Conservation (phyloP, 164 flowering plant species). For the Stephania yunnanensis region DNA sequence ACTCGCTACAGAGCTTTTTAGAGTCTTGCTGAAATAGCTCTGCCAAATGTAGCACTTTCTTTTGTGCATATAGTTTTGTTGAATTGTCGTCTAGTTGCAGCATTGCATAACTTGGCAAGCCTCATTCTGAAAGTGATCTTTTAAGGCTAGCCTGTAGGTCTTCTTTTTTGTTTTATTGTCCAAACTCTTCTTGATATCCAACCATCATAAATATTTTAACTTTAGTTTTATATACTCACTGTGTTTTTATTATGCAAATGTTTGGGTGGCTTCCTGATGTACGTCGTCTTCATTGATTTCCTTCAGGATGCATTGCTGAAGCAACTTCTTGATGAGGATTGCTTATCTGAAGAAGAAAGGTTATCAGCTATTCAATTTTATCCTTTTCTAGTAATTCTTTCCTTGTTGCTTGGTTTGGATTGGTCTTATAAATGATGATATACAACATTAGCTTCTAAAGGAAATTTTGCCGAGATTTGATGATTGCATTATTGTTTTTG, state of each 20-base stretch:
- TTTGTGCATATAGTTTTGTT: not conserved
- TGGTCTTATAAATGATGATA: not conserved
- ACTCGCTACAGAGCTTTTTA: too few relatives aligned
- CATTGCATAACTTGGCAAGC: not conserved
- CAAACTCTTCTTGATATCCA: not conserved
- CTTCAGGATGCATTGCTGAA: slow-evolving; percentile 82
- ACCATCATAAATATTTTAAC: not conserved
- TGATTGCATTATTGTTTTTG: not conserved
- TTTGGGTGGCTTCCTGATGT: not conserved
- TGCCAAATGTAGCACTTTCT: not conserved
- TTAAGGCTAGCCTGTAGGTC: not conserved
- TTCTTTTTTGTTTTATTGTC: not conserved
- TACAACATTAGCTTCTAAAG: not conserved
- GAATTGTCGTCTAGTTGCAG: not conserved
- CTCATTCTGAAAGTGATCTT: not conserved
- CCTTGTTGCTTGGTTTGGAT: not conserved
- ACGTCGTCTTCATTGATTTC: not conserved
- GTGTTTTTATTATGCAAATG: not conserved
- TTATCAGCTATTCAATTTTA: slow-evolving; percentile 15
- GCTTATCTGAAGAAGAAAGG: slow-evolving; percentile 76
- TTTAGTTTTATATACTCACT: not conserved
- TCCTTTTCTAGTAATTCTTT: not conserved
- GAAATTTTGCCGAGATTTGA: not conserved
- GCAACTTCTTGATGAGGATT: slow-evolving; percentile 51
- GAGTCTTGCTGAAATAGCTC: not conserved